phyloP scores from a whole-genome alignment of 768 basidiomycete species.

The Kondoa malvinella region DNA sequence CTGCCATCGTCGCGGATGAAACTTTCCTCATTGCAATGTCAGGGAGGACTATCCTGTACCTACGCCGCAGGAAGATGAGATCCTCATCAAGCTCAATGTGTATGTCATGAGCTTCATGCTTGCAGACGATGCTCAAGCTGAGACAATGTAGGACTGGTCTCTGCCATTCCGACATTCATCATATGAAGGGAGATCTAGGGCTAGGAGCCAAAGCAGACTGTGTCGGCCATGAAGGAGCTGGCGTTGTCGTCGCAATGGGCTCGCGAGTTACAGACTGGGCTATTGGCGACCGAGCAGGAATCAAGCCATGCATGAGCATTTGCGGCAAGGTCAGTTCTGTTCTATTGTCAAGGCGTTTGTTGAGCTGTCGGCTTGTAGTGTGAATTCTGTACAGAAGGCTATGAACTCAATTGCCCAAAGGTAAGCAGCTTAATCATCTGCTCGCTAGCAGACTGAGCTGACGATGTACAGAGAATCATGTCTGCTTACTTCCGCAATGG shows the following conservation, averaged over 20 bases:
- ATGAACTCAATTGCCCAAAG: no score
- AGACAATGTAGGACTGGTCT: not conserved
- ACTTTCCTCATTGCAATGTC: no score
- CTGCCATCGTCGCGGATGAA: no score
- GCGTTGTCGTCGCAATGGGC: not conserved
- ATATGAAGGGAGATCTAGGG: not conserved
- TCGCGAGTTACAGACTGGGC: not conserved
- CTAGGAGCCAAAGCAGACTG: not conserved
- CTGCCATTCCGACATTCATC: not conserved
- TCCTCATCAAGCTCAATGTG: constrained; percentile 10
- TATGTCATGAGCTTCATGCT: no score
- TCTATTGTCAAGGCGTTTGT: not conserved
- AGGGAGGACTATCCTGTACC: constrained; percentile 7
- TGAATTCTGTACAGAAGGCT: not conserved
- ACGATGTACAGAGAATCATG: no score
- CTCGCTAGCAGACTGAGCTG: no score
- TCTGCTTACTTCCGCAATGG: no score
- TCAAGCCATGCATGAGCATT: not conserved
- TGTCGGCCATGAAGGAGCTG: constrained; percentile 1
- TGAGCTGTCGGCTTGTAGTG: not conserved
- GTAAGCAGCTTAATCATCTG: no score
- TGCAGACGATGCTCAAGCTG: not conserved
- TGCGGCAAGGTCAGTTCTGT: not conserved
- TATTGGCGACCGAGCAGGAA: not conserved
- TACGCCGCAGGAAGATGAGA: constrained; percentile 14